A percentile compares a stretch with the other conserved stretches of the same genome.
Evolutionary conservation across 208 protist genomes (phyloP).

Genomic region (Trypanosoma lewisi): DNA sequence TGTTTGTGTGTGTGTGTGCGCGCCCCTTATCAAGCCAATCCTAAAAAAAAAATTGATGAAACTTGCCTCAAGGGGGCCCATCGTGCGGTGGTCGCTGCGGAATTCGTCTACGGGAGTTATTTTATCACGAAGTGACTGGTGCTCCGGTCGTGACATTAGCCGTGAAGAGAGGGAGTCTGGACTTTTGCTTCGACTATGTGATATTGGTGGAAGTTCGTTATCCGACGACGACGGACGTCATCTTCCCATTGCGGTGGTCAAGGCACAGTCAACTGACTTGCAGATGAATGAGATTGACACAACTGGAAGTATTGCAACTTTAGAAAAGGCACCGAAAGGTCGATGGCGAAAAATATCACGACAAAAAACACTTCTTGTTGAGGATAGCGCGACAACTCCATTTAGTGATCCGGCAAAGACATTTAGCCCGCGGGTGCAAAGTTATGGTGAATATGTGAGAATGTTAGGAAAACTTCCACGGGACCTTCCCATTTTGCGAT

Average conservation of each 20-base stretch:
- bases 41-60: no score
- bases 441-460: conserved; percentile 78
- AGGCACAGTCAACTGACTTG: conserved; percentile 62
- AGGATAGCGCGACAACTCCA: conserved; percentile 44
- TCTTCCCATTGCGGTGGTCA: conserved; percentile 49
- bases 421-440: conserved; percentile 53
- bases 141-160: conserved; percentile 41
- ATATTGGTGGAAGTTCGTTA: background rate
- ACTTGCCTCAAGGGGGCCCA: conserved; percentile 25
- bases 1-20: no score
- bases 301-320: conserved; percentile 31
- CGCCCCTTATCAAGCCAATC: no score
- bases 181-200: conserved; percentile 34
- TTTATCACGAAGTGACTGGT: conserved; percentile 49
- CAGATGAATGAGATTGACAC: conserved; percentile 72
- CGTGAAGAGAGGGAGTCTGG: conserved; percentile 57
- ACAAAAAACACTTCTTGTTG: conserved; percentile 55
- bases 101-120: conserved; percentile 20
- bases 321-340: conserved; percentile 49
- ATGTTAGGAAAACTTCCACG: conserved; percentile 47
- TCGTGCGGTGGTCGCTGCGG: conserved; percentile 24
- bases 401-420: conserved; percentile 73
- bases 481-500: conserved; percentile 50
- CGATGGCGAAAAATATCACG: conserved; percentile 81
- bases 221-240: background rate